A percentile compares a stretch with the other conserved stretches of the same genome.
phyloP scores from a whole-genome alignment of 2,329 filamentous ascomycete species.

The Aschersonia sp. region DNA sequence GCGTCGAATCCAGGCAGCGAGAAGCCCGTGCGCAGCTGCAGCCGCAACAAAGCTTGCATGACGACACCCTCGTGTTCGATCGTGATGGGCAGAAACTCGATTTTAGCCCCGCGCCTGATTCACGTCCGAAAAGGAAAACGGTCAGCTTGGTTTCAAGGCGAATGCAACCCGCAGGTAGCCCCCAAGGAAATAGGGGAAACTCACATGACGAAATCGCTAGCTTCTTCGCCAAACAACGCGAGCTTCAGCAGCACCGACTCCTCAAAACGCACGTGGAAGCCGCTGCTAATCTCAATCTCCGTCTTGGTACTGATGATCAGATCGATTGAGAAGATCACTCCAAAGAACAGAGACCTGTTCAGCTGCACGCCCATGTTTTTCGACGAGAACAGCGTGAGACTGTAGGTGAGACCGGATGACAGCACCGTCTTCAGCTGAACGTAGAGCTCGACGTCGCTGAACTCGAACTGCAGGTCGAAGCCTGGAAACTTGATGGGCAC shows the following conservation, averaged over 20 bases:
- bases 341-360: constrained; percentile 22
- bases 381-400: constrained; percentile 31
- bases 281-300: constrained; percentile 33
- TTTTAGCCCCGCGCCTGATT: constrained; percentile 32
- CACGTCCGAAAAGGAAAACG: neutral
- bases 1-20: constrained; percentile 3
- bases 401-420: constrained; percentile 26
- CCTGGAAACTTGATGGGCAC: constrained; percentile 31
- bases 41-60: constrained; percentile 30
- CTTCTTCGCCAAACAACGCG: constrained; percentile 31
- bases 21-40: constrained; percentile 31
- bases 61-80: constrained; percentile 25
- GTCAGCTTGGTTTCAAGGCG: no score
- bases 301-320: constrained; percentile 33
- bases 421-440: constrained; percentile 29
- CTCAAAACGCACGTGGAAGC: constrained; percentile 40
- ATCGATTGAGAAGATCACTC: constrained; percentile 33
- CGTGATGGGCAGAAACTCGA: constrained; percentile 41
- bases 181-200: constrained; percentile 10
- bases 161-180: no score
- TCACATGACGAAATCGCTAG: constrained; percentile 34
- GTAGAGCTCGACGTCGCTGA: constrained; percentile 38
- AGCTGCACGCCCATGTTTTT: constrained; percentile 26
- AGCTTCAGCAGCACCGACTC: constrained; percentile 33
- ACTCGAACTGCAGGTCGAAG: constrained; percentile 27